Base-by-base conservation (phyloP, 257 asterid species). In the Ehretia macrophylla region DNA sequence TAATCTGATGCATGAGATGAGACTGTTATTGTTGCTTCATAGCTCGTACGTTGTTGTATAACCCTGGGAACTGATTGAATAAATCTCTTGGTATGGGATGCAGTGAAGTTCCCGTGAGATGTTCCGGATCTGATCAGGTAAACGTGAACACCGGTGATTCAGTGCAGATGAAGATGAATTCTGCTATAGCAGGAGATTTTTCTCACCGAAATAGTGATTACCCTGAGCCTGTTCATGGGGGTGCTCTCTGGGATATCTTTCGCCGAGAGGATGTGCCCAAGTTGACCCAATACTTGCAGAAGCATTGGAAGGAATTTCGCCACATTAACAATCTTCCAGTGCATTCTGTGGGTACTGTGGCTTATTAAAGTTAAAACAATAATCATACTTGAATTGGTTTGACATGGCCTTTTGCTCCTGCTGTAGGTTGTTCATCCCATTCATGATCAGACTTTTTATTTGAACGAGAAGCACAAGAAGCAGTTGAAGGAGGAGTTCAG, bases 191-290 rank as follows among this genome's bases (percentile, higher is more conserved):
- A 42, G 47, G 47, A 16, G 62, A 63, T 44, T 38, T 20, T 60
- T 58, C 54, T 22, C 61, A 52, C 54, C 65, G 57, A 11, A 64
- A 67, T 16, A 37, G 65, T 22, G 55, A 67, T 32, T 32, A 22
- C 62, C 32, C 47, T 32, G 56, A 54, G 57, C 51, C 21, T 55
- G 61, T 23, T 51, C 61, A 62, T 51, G 72, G 72, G 5, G 78
- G 81, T 65, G 84, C 84, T 53, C 71, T 74, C 51, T 78, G 84
- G 84, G 84, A 78, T 64, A 74, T 78, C 51, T 78, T 78, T 44
- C 80, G 81, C 35, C 64, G 83, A 39, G 78, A 78, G 72, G 83
- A 78, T 57, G 83, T 78, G 44, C 75, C 80, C 22, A 78, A 74
- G 69, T 48, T 78, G 51, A 68, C 68, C 17, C 68, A 72, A n/a